Percentiles rank a stretch among this genome's conserved stretches.
Evolutionary conservation across 1,284 basidiomycete species (phyloP).

Genomic region (Schizophyllum amplum): DNA sequence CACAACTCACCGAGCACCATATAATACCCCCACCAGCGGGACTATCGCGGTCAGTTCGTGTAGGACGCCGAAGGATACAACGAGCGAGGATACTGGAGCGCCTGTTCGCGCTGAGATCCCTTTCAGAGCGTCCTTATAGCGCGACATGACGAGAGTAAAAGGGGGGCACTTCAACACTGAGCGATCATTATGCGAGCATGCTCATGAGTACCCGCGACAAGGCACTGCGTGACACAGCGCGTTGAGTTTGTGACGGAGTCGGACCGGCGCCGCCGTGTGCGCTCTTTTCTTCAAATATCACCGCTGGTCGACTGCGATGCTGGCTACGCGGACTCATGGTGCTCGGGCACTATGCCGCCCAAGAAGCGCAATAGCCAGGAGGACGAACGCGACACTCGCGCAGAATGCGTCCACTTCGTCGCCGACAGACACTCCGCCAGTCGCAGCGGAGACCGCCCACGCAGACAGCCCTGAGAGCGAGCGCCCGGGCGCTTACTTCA

Average conservation of each 20-base stretch:
- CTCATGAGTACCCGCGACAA: too few relatives aligned
- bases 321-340: not conserved
- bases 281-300: not conserved
- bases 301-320: not conserved
- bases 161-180: not conserved
- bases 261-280: slow-evolving; percentile 3
- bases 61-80: slow-evolving; percentile 74
- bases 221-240: too few relatives aligned
- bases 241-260: too few relatives aligned
- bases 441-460: too few relatives aligned
- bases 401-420: too few relatives aligned
- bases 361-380: too few relatives aligned
- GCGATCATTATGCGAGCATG: not conserved
- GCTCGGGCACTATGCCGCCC: not conserved
- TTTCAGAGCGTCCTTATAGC: slow-evolving; percentile 46
- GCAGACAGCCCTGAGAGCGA: slow-evolving; percentile 2
- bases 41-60: slow-evolving; percentile 85
- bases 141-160: slow-evolving; percentile 3
- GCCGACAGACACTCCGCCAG: too few relatives aligned
- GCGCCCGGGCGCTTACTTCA: not conserved
- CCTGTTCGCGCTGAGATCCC: slow-evolving; percentile 55
- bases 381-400: too few relatives aligned
- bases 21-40: slow-evolving; percentile 74
- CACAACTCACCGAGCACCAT: slow-evolving; percentile 41
- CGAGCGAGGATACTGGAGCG: slow-evolving; percentile 68